Base-by-base conservation (phyloP, 2,329 filamentous ascomycete species). In the Fusarium sp. region DNA sequence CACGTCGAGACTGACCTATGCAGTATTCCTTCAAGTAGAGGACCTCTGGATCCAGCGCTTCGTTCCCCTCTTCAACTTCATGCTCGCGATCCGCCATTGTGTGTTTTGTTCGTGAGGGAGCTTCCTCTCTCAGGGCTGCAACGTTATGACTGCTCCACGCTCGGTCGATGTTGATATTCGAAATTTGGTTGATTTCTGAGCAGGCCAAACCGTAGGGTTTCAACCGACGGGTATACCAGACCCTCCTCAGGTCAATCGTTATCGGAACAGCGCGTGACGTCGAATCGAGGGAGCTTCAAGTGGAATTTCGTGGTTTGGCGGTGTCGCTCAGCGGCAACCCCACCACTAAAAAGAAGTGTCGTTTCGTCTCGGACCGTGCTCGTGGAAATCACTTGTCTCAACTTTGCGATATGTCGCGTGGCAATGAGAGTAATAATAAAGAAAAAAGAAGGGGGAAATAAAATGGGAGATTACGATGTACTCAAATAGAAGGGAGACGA, bases 11-110 rank as follows among this genome's bases (percentile, higher is more conserved):
- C 87, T 73, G 80, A 93, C 91, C 92, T 80, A 96, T 95, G 82
- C 92, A 94, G 77, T 90, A 93, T 80, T 96, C 92, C 81, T 97
- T 97, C 65, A 93, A 96, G 80, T 97, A 99, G 53, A 98, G 86
- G 65, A 90, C 88, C 81, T 96, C 94, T 5, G 96, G 96, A 80
- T 98, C 95, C 37, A 80, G 86, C 35, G 83, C 83, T 75, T 86
- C 86, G 65, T 86, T 83, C 68, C 73, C 71, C 45, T 82, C 80
- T 39, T 84, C 81, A 48, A 81, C 78, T 24, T 84, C 82, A 57
- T 81, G 81, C 53, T 83, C 80, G 62, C 80, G 79, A 72, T 84
- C 83, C 60, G 81, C 80, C 85, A 87, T 87, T 63, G 44, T 73
- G 66, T 49, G 30, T 56, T 62, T 43, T 37, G 56, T 56, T 59